These are phyloP conservation scores for Cladorrhinum sp. DNA, from an alignment of 2,329 filamentous ascomycete genomes.

Conservation along the genomic window DNA sequence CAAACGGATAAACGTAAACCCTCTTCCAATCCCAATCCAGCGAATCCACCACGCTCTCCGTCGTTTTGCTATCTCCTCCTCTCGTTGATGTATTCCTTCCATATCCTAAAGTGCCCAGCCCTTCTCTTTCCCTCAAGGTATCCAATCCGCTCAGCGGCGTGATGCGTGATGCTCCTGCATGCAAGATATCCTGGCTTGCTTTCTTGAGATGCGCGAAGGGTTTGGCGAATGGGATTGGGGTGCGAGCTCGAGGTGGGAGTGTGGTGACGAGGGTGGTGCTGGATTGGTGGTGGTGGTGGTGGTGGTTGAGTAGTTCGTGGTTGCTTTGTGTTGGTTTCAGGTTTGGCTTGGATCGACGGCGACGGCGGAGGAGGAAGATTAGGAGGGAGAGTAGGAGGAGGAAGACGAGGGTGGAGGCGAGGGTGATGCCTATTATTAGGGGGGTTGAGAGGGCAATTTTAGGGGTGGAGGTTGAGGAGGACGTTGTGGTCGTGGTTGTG, in stretches of 20 bases:
- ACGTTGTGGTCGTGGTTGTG: neutral
- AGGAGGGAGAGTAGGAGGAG: neutral
- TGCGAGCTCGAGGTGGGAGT: neutral
- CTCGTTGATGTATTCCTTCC: too few species aligned
- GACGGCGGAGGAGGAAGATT: neutral
- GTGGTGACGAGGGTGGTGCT: neutral
- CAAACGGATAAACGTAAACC: slow-evolving; percentile 9
- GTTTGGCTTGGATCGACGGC: neutral
- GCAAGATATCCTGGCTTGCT: too few species aligned
- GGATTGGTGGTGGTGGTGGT: neutral
- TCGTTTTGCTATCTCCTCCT: neutral
- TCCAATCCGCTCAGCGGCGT: too few species aligned
- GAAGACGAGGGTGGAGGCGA: neutral
- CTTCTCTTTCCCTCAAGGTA: too few species aligned
- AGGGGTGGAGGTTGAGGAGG: neutral
- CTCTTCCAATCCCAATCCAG: slow-evolving; percentile 8
- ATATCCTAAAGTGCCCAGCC: too few species aligned
- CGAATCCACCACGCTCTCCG: neutral
- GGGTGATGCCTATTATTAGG: neutral
- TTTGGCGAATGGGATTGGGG: neutral
- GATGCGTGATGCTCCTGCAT: too few species aligned
- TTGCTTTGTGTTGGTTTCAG: neutral
- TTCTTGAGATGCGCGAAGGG: neutral
- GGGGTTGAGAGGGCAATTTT: neutral
- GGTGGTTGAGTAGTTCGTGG: neutral